Base-by-base conservation (phyloP, 1,284 basidiomycete genomes). In the Trametes sp. region DNA sequence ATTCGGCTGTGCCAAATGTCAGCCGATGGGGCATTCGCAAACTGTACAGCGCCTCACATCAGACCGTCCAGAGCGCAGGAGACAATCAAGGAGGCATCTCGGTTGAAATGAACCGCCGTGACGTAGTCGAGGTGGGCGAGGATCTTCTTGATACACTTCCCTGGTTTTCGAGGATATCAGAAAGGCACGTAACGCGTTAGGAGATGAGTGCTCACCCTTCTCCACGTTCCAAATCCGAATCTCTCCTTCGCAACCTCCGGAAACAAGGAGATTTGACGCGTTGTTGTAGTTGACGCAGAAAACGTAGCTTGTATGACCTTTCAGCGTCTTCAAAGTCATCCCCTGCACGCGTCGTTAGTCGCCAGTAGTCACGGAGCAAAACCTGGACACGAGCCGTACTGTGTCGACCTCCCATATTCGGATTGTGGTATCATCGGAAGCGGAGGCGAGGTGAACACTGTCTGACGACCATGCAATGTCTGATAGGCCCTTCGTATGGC, bases 51-150 rank as follows among this genome's bases (percentile, higher is more conserved):
- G 13, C 23, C 89, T 73, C 72, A 97, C 95, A 99, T 97, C 54
- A 98, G 81, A 1, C 96, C 98, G 72, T 99, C 97, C 59, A 96
- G 88, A 51, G 93, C 87, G 71, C 92, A 95, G 7, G 93, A 96
- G 1, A 98, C 92, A 62, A 99, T 90, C 72, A 98, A 84, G 0
- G 91, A 91, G 0, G 95, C 95, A 71, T 98, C 97, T 65, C 89
- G 77, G 75, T 96, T 98, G 80, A 98, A 99, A 70, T 94, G 92
- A 0, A 98, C 94, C 4, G 92, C 91, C 35, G 95, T 96, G 14
- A 99, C 95, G 61, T 94, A 96, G 76, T 99, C 98, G 26, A 95
- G 84, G 76, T 99, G 97, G 0, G 95, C 98, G 53, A 95, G 92
- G 33, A 98, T 74, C 0, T 89, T 92, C 74, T 93, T 91, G 74